Evolutionary conservation across 176 grass and related monocot species (phyloP).

Genomic region (barley (Hordeum vulgare)): MorexV3_pseudomolecules_assembly NC_058521.1:484418908-484419407

Average conservation of each 20-base stretch:
- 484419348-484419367: constrained; percentile 97
- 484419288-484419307: constrained; percentile 23
- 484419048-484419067: constrained; percentile 49
- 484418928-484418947: constrained; percentile 86
- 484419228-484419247: background rate
- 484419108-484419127: background rate
- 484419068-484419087: background rate
- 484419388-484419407: constrained; percentile 74
- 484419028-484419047: constrained; percentile 64
- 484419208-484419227: constrained; percentile 7
- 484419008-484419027: constrained; percentile 92
- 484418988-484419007: constrained; percentile 85
- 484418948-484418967: constrained; percentile 91
- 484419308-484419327: constrained; percentile 95
- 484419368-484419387: constrained; percentile 90
- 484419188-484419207: background rate
- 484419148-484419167: background rate
- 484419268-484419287: background rate
- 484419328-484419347: constrained; percentile 76
- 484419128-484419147: background rate
- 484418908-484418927: constrained; percentile 12
- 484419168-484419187: background rate
- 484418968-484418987: constrained; percentile 65
- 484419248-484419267: background rate
- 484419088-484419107: background rate